Percentiles rank a stretch among this genome's conserved stretches.
phyloP scores from a whole-genome alignment of 2,329 filamentous ascomycete species.

The Blastomyces emzantsi region DNA sequence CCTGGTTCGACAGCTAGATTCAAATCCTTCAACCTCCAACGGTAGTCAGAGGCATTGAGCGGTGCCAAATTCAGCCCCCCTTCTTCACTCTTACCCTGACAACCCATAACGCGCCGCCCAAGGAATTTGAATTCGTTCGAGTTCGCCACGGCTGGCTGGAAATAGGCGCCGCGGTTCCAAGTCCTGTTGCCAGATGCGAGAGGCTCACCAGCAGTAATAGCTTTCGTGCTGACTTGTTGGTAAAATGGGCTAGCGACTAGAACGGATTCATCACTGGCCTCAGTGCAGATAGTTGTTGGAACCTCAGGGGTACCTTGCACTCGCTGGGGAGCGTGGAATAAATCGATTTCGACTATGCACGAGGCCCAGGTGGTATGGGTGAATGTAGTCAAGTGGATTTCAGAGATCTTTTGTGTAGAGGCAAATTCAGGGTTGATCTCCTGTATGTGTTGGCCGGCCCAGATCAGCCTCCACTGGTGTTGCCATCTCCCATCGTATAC shows the following conservation, averaged over 20 bases:
- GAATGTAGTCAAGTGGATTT: background rate
- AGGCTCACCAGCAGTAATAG: background rate
- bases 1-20: background rate
- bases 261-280: background rate
- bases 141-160: background rate
- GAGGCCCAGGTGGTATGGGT: slow-evolving; percentile 2
- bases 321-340: background rate
- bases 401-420: slow-evolving; percentile 1
- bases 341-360: background rate
- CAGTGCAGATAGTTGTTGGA: background rate
- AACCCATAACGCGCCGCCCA: background rate
- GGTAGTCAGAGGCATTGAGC: slow-evolving; percentile 2
- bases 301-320: background rate
- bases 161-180: slow-evolving; percentile 3
- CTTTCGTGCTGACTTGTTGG: background rate
- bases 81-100: slow-evolving; percentile 1
- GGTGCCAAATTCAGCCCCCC: slow-evolving; percentile 3
- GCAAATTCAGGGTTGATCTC: slow-evolving; percentile 3
- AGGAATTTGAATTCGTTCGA: background rate
- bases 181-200: background rate
- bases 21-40: slow-evolving; percentile 3
- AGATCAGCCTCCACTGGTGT: slow-evolving; percentile 4
- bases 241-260: background rate
- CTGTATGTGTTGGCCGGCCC: slow-evolving; percentile 3
- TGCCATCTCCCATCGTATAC: slow-evolving; percentile 3